Evolutionary conservation across 2,329 filamentous ascomycete species (phyloP).

Genomic region (Cladosporium oxysporum): DNA sequence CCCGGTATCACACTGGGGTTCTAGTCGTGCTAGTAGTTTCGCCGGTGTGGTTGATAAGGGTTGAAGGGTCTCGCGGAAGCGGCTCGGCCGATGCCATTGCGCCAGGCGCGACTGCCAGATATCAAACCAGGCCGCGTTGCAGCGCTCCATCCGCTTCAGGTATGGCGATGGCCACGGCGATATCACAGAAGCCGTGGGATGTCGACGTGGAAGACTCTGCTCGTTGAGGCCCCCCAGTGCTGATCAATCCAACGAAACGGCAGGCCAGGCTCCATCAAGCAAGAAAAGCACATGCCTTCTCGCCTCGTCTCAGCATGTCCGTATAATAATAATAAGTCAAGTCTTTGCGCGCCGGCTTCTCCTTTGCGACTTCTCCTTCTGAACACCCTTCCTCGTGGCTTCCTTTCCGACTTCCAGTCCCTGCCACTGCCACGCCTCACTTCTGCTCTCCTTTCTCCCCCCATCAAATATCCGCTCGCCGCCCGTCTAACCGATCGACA

Average conservation of each 20-base stretch:
- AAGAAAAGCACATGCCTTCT: background rate
- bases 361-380: constrained; percentile 3
- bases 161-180: background rate
- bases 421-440: constrained; percentile 9
- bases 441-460: background rate
- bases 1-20: background rate
- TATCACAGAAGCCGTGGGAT: background rate
- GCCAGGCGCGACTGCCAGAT: constrained; percentile 5
- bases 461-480: constrained; percentile 1
- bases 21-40: background rate
- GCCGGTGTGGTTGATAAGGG: background rate
- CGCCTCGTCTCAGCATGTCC: background rate
- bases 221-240: constrained; percentile 5
- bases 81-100: background rate
- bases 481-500: background rate
- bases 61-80: constrained; percentile 12
- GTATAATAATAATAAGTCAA: background rate
- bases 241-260: constrained; percentile 12
- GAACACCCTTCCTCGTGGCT: background rate
- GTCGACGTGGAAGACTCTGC: background rate
- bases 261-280: background rate
- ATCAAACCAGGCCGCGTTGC: background rate
- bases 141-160: background rate
- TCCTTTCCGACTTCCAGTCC: background rate
- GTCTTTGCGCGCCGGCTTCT: background rate